phyloP scores from a whole-genome alignment of 2,329 filamentous ascomycete species.

The Sarocladiaceae sp. region DNA sequence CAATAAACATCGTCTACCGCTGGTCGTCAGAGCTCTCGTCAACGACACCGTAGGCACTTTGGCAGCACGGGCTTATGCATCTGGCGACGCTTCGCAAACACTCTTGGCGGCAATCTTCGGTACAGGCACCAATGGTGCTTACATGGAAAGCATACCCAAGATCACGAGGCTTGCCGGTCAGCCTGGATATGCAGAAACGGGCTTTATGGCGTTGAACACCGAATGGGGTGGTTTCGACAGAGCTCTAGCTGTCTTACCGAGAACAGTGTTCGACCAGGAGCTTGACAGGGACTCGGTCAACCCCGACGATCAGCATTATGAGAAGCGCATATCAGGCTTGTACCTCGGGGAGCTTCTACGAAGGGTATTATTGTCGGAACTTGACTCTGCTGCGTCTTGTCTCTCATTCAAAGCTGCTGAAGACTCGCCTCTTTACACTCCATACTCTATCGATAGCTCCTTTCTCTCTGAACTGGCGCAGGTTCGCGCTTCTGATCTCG shows the following conservation, averaged over 20 bases:
- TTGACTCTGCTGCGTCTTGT: slow-evolving; percentile 11
- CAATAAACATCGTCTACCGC: slow-evolving; percentile 60
- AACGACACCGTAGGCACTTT: slow-evolving; percentile 78
- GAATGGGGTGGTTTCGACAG: slow-evolving; percentile 82
- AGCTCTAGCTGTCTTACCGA: slow-evolving; percentile 60
- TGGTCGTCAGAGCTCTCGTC: slow-evolving; percentile 66
- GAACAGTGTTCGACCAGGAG: slow-evolving; percentile 59
- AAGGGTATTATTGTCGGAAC: slow-evolving; percentile 47
- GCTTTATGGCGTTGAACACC: slow-evolving; percentile 72
- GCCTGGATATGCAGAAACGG: not conserved
- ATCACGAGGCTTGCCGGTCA: slow-evolving; percentile 50
- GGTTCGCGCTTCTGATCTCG: slow-evolving; percentile 12
- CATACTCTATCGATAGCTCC: slow-evolving; percentile 64
- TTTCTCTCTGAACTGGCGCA: slow-evolving; percentile 60
- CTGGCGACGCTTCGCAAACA: slow-evolving; percentile 62
- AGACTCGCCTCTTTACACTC: slow-evolving; percentile 40
- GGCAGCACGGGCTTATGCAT: slow-evolving; percentile 72
- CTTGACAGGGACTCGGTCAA: slow-evolving; percentile 65
- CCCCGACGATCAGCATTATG: slow-evolving; percentile 73
- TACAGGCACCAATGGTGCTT: slow-evolving; percentile 75
- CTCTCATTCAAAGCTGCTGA: slow-evolving; percentile 10
- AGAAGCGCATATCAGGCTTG: slow-evolving; percentile 78
- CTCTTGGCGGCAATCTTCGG: slow-evolving; percentile 74
- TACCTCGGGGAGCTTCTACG: slow-evolving; percentile 73
- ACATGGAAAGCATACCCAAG: slow-evolving; percentile 64